phyloP scores from a whole-genome alignment of 2,329 filamentous ascomycete species.

The Exophiala sp. region DNA sequence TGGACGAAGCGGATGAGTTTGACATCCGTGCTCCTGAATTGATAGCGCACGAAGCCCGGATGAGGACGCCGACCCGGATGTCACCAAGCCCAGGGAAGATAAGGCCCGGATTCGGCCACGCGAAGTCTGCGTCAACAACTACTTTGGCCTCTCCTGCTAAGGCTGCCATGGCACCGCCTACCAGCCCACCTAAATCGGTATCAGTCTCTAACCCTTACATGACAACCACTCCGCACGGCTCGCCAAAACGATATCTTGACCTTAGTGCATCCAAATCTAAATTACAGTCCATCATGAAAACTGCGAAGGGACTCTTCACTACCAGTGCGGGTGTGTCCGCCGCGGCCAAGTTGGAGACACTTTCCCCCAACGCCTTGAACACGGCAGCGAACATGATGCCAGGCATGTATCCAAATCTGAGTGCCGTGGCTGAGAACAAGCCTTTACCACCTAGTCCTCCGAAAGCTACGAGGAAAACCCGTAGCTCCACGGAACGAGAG shows the following conservation, averaged over 20 bases:
- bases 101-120: conserved; percentile 43
- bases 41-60: conserved; percentile 28
- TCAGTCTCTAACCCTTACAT: conserved; percentile 56
- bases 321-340: conserved; percentile 60
- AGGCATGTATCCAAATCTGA: conserved; percentile 30
- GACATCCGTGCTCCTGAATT: conserved; percentile 28
- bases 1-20: conserved; percentile 46
- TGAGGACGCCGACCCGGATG: conserved; percentile 19
- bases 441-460: conserved; percentile 32
- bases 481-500: conserved; percentile 55
- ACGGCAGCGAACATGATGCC: conserved; percentile 30
- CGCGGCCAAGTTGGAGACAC: conserved; percentile 52
- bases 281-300: conserved; percentile 82
- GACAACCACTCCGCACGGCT: conserved; percentile 54
- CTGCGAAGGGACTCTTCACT: conserved; percentile 76
- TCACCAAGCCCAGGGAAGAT: conserved; percentile 22
- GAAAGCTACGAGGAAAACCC: conserved; percentile 45
- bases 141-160: conserved; percentile 49
- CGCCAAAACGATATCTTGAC: conserved; percentile 56
- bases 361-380: conserved; percentile 39
- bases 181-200: conserved; percentile 50
- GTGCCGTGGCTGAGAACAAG: conserved; percentile 22
- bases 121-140: conserved; percentile 60
- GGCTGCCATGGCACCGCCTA: conserved; percentile 32
- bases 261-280: conserved; percentile 90